Percentiles rank a stretch among this genome's conserved stretches.
Evolutionary conservation across 495 filamentous ascomycete species (phyloP).

Genomic region (Pseudevernia furfuracea): DNA sequence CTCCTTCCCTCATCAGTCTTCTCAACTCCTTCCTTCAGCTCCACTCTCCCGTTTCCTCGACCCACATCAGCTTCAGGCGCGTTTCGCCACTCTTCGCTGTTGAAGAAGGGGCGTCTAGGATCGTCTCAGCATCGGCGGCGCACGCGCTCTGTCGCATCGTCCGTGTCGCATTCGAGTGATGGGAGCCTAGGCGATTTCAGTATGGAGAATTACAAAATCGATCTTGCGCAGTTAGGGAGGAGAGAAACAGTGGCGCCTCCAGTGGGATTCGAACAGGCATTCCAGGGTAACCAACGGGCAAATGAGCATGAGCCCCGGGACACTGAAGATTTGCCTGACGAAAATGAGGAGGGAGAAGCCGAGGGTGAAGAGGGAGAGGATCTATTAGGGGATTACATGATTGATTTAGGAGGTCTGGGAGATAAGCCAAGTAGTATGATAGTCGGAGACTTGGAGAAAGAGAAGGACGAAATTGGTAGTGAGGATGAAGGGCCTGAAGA

Average conservation of each 20-base stretch:
- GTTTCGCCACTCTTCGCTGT: not conserved
- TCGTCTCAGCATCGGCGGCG: conserved; percentile 10
- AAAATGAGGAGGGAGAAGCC: not conserved
- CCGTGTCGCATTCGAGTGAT: conserved; percentile 13
- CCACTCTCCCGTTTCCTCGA: conserved; percentile 16
- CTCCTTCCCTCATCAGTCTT: conserved; percentile 18
- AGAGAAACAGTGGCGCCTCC: conserved; percentile 5
- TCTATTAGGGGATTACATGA: conserved; percentile 36
- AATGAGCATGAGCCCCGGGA: not conserved
- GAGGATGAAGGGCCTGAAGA: conserved; percentile 47
- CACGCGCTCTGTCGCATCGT: conserved; percentile 15
- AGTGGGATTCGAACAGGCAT: conserved; percentile 2
- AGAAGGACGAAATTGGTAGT: conserved; percentile 33
- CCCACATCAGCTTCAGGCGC: conserved; percentile 13
- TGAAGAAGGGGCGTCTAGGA: conserved; percentile 1
- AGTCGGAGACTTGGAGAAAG: conserved; percentile 30
- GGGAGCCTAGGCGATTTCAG: conserved; percentile 19
- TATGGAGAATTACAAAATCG: conserved; percentile 39
- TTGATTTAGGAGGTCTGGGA: conserved; percentile 42
- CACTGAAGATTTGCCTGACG: not conserved
- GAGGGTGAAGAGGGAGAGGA: not conserved
- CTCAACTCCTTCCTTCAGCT: conserved; percentile 20
- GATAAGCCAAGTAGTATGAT: conserved; percentile 31
- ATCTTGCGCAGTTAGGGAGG: conserved; percentile 38
- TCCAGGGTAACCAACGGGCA: not conserved